Percentiles rank a stretch among this genome's conserved stretches.
phyloP scores from a whole-genome alignment of 2,329 filamentous ascomycete species.

The Orbilia brochopaga region DNA sequence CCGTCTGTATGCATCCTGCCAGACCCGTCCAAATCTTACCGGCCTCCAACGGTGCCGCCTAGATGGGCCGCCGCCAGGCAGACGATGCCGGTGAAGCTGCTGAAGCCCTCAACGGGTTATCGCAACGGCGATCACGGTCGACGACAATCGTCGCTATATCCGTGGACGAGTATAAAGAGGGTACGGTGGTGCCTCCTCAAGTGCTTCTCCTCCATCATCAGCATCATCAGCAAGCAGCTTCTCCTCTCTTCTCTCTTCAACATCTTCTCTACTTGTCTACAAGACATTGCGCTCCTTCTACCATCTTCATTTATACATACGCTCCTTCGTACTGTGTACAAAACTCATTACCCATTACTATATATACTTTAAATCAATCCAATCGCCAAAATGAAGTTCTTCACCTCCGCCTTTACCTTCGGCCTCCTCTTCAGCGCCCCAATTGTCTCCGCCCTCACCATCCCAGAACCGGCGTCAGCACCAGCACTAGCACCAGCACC shows the following conservation, averaged over 20 bases:
- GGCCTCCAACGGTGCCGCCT: not conserved
- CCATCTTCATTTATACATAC: constrained; percentile 4
- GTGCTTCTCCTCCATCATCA: constrained; percentile 5
- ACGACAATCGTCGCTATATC: not conserved
- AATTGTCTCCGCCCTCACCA: constrained; percentile 19
- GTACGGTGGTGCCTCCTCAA: not conserved
- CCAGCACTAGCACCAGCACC: not conserved
- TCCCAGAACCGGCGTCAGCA: constrained; percentile 1
- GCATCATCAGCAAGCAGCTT: constrained; percentile 13
- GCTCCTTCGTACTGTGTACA: constrained; percentile 26
- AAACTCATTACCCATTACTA: not conserved
- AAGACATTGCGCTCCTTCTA: not conserved
- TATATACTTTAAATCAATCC: constrained; percentile 17
- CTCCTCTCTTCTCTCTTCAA: not conserved
- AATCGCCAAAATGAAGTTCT: constrained; percentile 49
- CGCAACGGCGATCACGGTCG: too few species aligned
- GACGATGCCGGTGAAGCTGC: not conserved
- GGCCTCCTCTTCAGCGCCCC: constrained; percentile 24
- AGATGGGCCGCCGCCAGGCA: not conserved
- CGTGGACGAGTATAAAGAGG: constrained; percentile 24
- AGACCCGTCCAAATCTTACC: too few species aligned
- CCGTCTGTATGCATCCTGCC: too few species aligned
- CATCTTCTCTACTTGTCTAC: constrained; percentile 6
- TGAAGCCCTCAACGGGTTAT: too few species aligned
- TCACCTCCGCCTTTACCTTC: constrained; percentile 33